Base-by-base conservation (phyloP, 495 filamentous ascomycete species). In the Neurospora sp. region DNA sequence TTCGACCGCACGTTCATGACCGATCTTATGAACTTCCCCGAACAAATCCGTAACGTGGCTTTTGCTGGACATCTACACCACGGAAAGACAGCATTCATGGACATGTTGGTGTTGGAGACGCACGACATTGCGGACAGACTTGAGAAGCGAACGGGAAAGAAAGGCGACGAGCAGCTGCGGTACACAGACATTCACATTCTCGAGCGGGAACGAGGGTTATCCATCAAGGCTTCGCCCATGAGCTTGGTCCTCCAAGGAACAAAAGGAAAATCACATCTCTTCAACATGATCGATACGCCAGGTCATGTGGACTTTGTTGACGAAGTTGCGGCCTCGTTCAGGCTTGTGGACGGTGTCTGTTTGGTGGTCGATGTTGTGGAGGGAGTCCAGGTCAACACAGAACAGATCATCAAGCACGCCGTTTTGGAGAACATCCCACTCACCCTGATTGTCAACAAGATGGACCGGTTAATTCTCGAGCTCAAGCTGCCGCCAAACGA, bases 261-360 rank as follows among this genome's bases (percentile, higher is more conserved):
- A 0, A 93, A 91, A 77, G 93, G 93, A 21, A 98, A 99, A 85
- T 98, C 94, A n/a, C 93, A 97, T 83, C 86, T 99, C 3, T 84
- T 99, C 81, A 97, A 98, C 80, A 91, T 98, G 72, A 83, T 99
- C 70, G 96, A 99, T 81, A 99, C 96, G 4, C 96, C 96, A 0
- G 96, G 96, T 8, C 96, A 99, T 83, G 96, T 98, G 77, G 97
- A 98, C 78, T 99, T 99, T 79, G 94, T 96, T 24, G 96, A 99
- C 80, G 96, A 99, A 81, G 92, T 99, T 11, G 95, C 96, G 7
- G 90, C 94, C 3, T 91, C 94, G 2, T 83, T 97, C 74, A 91
- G 96, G 21, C 83, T 99, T 45, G 94, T 91, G 37, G 96, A 99
- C 78, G 96, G 96, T 71, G 90, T 98, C 10, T 93, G 96, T 59